These are phyloP conservation scores for Blastobotrys serpentis DNA, from an alignment of 1,139 yeast genomes.

Conservation along the genomic window DNA sequence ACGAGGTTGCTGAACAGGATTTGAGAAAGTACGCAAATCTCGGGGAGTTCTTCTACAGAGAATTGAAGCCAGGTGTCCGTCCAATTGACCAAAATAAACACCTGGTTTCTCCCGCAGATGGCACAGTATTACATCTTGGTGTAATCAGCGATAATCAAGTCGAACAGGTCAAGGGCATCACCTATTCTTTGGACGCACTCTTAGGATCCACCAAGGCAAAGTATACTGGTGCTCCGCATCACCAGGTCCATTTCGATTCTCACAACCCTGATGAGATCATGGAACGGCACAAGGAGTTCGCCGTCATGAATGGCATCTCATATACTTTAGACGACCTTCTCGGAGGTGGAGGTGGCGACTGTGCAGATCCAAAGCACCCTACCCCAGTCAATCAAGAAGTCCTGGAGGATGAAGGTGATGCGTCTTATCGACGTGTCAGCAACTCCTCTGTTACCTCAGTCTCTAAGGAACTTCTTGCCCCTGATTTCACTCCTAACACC, in stretches of 20 bases:
- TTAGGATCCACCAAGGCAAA: conserved; percentile 60
- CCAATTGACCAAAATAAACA: conserved; percentile 62
- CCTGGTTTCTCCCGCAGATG: conserved; percentile 91
- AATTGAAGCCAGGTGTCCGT: conserved; percentile 73
- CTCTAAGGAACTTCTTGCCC: conserved; percentile 29
- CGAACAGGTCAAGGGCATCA: conserved; percentile 96
- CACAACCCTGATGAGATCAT: conserved; percentile 45
- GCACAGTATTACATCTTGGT: conserved; percentile 84
- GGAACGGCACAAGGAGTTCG: conserved; percentile 71
- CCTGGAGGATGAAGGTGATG: conserved; percentile 41
- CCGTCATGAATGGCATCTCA: conserved; percentile 70
- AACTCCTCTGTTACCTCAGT: conserved; percentile 28
- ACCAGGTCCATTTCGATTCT: conserved; percentile 48
- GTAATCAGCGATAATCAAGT: conserved; percentile 70
- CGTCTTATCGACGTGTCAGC: conserved; percentile 29
- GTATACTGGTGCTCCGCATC: conserved; percentile 54
- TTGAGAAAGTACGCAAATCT: conserved; percentile 71
- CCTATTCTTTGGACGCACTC: conserved; percentile 85
- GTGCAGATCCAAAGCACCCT: too few relatives aligned
- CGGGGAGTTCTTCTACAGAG: conserved; percentile 88
- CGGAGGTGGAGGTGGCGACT: too few relatives aligned
- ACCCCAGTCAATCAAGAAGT: conserved; percentile 20
- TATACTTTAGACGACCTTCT: conserved; percentile 68
- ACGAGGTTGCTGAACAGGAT: conserved; percentile 85
- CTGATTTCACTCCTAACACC: conserved; percentile 29